These are phyloP conservation scores for Clitopilus passeckerianus DNA, from an alignment of 768 basidiomycete species.

Conservation along the genomic window DNA sequence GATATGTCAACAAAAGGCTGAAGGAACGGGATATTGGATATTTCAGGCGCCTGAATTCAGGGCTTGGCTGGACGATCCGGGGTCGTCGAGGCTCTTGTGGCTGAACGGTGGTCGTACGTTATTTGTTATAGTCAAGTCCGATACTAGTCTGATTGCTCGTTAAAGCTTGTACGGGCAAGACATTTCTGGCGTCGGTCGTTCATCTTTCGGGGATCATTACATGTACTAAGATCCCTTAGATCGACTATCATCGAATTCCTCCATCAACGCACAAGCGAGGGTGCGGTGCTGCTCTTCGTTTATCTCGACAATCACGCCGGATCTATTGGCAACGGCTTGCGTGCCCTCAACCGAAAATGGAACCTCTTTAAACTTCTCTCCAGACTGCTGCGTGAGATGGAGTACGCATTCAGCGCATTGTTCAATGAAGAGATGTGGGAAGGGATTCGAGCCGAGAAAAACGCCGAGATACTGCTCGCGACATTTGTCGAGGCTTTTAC, in stretches of 20 bases:
- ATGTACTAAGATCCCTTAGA: background rate
- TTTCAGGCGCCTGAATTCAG: background rate
- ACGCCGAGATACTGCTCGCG: background rate
- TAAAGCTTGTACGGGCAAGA: background rate
- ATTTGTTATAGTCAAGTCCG: background rate
- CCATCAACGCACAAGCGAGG: background rate
- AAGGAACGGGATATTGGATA: background rate
- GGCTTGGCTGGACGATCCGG: background rate
- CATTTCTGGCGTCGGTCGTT: background rate
- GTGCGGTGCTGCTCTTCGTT: background rate
- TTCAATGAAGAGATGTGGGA: background rate
- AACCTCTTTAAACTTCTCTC: background rate
- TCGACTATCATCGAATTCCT: background rate
- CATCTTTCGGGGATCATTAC: background rate
- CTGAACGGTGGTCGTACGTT: background rate
- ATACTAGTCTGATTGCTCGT: background rate
- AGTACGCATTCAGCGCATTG: background rate
- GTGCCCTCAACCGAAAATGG: background rate
- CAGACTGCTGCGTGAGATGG: background rate
- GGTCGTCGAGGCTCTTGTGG: background rate
- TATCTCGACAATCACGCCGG: background rate
- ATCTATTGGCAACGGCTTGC: background rate
- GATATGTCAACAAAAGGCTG: background rate
- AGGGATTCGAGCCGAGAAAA: background rate
- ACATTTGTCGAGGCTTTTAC: background rate